These are phyloP conservation scores for Sugiyamaella floridensis DNA, from an alignment of 805 yeast genomes.

Conservation along the genomic window DNA sequence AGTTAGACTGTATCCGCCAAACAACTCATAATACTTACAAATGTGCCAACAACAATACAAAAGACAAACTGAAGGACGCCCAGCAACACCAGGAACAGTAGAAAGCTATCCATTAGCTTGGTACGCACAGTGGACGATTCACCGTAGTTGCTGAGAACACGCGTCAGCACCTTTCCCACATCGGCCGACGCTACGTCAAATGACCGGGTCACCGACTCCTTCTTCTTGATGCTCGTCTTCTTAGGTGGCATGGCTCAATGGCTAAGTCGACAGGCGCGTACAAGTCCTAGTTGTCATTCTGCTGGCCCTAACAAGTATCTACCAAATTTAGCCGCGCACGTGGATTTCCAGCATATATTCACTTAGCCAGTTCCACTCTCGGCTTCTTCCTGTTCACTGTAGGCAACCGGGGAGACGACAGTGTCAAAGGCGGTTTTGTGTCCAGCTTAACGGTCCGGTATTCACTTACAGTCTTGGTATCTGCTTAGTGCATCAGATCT, in stretches of 20 bases:
- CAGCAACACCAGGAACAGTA: constrained; percentile 62
- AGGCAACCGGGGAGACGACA: no score
- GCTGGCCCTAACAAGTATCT: not conserved
- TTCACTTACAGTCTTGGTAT: no score
- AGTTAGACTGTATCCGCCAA: not conserved
- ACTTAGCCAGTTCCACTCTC: no score
- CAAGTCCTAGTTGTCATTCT: not conserved
- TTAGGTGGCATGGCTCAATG: constrained; percentile 1
- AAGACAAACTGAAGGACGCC: constrained; percentile 77
- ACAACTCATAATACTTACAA: constrained; percentile 29
- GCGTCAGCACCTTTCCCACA: constrained; percentile 10
- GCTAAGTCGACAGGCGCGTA: not conserved
- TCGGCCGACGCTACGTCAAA: constrained; percentile 5
- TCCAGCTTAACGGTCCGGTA: no score
- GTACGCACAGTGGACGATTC: constrained; percentile 25
- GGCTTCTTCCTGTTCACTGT: no score
- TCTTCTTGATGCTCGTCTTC: constrained; percentile 9
- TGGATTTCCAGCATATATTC: not conserved
- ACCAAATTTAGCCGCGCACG: not conserved
- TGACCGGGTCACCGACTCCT: constrained; percentile 1
- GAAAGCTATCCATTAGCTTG: constrained; percentile 68
- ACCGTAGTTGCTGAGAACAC: constrained; percentile 21
- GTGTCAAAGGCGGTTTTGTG: no score
- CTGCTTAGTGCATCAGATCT: no score
- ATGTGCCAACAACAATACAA: constrained; percentile 71